Evolutionary conservation across 768 basidiomycete species (phyloP).

Genomic region (Termitomyces heimii): DNA sequence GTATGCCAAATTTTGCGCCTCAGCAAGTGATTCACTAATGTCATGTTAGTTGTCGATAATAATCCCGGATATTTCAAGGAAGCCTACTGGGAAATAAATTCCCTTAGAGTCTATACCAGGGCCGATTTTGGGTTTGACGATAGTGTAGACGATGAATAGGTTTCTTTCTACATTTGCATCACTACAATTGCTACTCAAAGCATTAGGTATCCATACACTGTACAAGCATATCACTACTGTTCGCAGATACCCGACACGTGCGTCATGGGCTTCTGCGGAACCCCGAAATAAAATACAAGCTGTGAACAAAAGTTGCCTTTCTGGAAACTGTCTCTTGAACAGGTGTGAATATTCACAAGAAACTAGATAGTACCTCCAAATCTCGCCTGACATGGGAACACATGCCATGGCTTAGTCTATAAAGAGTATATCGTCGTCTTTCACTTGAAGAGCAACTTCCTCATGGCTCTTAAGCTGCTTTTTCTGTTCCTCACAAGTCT

Average conservation of each 20-base stretch:
- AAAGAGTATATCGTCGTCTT: background rate
- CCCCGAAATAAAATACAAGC: background rate
- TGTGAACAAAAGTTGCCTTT: background rate
- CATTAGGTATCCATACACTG: background rate
- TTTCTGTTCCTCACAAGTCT: slow-evolving; percentile 5
- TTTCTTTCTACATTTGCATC: background rate
- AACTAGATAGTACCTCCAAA: background rate
- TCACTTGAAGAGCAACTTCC: background rate
- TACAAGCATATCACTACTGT: background rate
- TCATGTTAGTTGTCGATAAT: slow-evolving; percentile 45
- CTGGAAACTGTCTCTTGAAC: background rate
- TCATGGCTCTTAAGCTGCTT: background rate
- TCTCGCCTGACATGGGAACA: background rate
- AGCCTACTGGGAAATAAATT: slow-evolving; percentile 69
- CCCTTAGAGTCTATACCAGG: slow-evolving; percentile 46
- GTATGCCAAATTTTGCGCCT: slow-evolving; percentile 13
- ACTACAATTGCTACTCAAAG: background rate
- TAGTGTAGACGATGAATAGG: background rate
- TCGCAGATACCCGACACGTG: background rate
- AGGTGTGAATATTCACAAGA: background rate
- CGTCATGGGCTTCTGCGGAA: background rate
- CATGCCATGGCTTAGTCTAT: background rate
- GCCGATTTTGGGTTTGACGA: background rate
- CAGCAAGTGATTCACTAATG: background rate
- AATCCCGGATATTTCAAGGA: slow-evolving; percentile 52